Base-by-base conservation (phyloP, 1,139 yeast species). In the Pichia sp. region DNA sequence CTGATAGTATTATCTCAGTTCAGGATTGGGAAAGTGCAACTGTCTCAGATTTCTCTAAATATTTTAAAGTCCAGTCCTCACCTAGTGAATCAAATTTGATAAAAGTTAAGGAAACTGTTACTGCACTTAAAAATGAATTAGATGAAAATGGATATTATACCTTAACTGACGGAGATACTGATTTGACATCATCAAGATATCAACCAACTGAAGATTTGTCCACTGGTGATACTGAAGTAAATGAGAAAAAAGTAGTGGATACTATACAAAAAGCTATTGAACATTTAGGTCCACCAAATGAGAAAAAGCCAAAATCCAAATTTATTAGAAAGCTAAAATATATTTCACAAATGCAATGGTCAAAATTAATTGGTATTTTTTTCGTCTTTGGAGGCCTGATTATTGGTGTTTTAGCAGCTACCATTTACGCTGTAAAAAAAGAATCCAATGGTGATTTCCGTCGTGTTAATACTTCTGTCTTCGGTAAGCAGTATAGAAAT, bases 401-500 rank as follows among this genome's bases (percentile, higher is more conserved):
- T 11, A 9, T 30, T 24, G 39, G 32, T 2, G 45, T 45, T 14
- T 12, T 40, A 10, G n/a, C 42, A 6, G 44, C 41, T 17, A 45
- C 46, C 7, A 44, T 44, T 19, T 12, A 21, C 15, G 46, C 46
- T 10, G 24, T 19, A n/a, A 11, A n/a, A 5, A 19, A 33, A 9
- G 46, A 38, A 34, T 14, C 24, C 3, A 14, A 34, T 20, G 32
- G 34, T 1, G 19, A 34, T 6, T 21, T 31, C 15, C 32, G 15
- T 12, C 21, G 18, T 15, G 35, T 18, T 3, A 40, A 37, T 9
- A 18, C 24, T 11, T 40, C 38, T 12, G 11, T 21, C 12, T 45
- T 41, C 21, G 48, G 45, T 12, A 40, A 34, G 21, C 38, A 40
- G 20, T 40, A 21, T 33, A 21, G 42, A 5, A 18, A 40, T 6